These are phyloP conservation scores for Tuber borchii DNA, from an alignment of 495 filamentous ascomycete species.

Conservation along the genomic window DNA sequence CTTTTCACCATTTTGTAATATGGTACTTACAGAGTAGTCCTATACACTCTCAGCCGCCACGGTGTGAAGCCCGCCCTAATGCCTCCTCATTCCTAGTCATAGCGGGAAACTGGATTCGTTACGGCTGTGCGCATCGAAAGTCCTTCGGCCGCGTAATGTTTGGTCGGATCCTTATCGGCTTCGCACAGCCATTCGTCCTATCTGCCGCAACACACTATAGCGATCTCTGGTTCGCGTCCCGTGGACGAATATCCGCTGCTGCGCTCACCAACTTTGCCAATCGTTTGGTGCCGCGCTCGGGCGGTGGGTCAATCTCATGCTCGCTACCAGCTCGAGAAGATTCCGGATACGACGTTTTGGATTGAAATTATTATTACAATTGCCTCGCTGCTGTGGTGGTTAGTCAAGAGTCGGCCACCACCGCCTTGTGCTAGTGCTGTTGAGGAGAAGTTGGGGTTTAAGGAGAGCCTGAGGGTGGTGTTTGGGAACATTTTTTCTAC, in stretches of 20 bases:
- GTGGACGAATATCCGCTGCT: slow-evolving; percentile 77
- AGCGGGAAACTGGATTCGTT: slow-evolving; percentile 87
- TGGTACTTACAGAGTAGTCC: slow-evolving; percentile 49
- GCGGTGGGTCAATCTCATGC: slow-evolving; percentile 73
- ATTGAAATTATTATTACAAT: slow-evolving; percentile 76
- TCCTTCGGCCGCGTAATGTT: slow-evolving; percentile 74
- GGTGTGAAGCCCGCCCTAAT: slow-evolving; percentile 75
- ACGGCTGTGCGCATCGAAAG: slow-evolving; percentile 64
- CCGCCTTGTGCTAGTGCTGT: slow-evolving; percentile 55
- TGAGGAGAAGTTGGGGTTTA: slow-evolving; percentile 18
- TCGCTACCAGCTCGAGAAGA: slow-evolving; percentile 53
- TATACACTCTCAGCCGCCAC: slow-evolving; percentile 71
- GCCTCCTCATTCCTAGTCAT: slow-evolving; percentile 63
- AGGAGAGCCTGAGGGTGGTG: slow-evolving; percentile 14
- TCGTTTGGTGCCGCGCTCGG: slow-evolving; percentile 78
- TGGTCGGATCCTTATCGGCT: slow-evolving; percentile 85
- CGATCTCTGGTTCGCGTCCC: slow-evolving; percentile 86
- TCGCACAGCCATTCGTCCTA: slow-evolving; percentile 88
- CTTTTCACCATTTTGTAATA: slow-evolving; percentile 7
- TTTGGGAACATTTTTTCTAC: slow-evolving; percentile 14
- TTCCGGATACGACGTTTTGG: slow-evolving; percentile 79
- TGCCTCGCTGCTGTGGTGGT: slow-evolving; percentile 69
- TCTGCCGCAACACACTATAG: slow-evolving; percentile 84
- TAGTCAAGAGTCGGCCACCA: slow-evolving; percentile 72
- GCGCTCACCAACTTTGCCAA: slow-evolving; percentile 79